phyloP scores from a whole-genome alignment of 148 eudicot genomes.

The Vaccinium myrtillus region DNA sequence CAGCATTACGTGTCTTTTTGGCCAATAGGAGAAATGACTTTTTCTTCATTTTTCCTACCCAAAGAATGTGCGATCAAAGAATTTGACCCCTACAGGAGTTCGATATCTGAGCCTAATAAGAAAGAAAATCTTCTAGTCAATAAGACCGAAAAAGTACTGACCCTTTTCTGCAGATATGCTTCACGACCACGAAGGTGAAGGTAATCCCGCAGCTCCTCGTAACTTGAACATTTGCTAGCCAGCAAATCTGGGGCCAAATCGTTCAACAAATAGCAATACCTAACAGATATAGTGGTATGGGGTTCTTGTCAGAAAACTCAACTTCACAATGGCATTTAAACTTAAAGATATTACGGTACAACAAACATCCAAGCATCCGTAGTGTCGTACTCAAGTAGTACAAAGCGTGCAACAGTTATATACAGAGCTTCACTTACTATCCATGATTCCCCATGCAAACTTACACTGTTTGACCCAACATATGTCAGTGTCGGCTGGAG shows the following conservation, averaged over 20 bases:
- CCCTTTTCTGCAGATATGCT: conserved; percentile 87
- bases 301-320: conserved; percentile 12
- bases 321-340: background rate
- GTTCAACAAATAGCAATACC: conserved; percentile 90
- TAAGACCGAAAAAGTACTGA: conserved; percentile 19
- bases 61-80: background rate
- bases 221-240: conserved; percentile 53
- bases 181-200: conserved; percentile 87
- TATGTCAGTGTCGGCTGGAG: background rate
- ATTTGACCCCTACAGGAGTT: background rate
- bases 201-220: conserved; percentile 68
- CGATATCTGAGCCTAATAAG: background rate
- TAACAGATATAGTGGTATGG: conserved; percentile 23
- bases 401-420: background rate
- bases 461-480: background rate
- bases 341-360: background rate
- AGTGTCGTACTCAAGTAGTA: background rate
- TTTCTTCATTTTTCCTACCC: background rate
- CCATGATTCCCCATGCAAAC: background rate
- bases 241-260: conserved; percentile 84
- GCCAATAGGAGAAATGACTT: too few relatives aligned
- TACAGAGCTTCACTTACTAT: background rate
- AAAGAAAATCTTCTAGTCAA: background rate
- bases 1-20: too few relatives aligned
- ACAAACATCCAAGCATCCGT: background rate